phyloP scores from a whole-genome alignment of 108 stramenopile genomes.

The Cyclotella sp. region DNA sequence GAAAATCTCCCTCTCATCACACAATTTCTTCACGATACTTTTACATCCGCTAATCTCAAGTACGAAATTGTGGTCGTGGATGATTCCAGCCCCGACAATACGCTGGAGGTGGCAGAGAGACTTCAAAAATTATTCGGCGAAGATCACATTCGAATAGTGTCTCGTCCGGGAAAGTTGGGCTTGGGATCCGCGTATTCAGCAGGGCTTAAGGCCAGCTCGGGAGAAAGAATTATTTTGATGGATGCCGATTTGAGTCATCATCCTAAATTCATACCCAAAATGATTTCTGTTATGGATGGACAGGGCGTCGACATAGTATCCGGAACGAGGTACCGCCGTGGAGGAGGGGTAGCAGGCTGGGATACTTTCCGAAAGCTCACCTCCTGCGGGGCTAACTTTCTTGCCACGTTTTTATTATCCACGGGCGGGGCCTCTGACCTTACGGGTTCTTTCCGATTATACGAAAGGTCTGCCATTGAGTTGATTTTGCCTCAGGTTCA shows the following conservation, averaged over 20 bases:
- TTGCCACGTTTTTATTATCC: slow-evolving; percentile 92
- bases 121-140: slow-evolving; percentile 88
- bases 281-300: slow-evolving; percentile 79
- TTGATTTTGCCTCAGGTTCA: slow-evolving; percentile 84
- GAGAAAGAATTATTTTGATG: slow-evolving; percentile 94
- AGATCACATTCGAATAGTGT: slow-evolving; percentile 79
- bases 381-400: slow-evolving; percentile 94
- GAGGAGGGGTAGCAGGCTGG: slow-evolving; percentile 97
- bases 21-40: slow-evolving; percentile 85
- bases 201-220: slow-evolving; percentile 82
- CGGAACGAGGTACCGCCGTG: slow-evolving; percentile 90
- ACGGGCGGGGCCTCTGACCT: slow-evolving; percentile 92
- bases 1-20: slow-evolving; percentile 97
- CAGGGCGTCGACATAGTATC: slow-evolving; percentile 90
- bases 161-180: slow-evolving; percentile 94
- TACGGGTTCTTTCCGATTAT: slow-evolving; percentile 96
- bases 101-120: slow-evolving; percentile 89
- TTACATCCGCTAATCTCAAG: slow-evolving; percentile 65
- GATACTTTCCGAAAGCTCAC: slow-evolving; percentile 92
- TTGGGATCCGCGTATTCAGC: slow-evolving; percentile 96
- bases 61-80: slow-evolving; percentile 97
- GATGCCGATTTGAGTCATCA: slow-evolving; percentile 99
- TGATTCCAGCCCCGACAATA: slow-evolving; percentile 95
- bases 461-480: slow-evolving; percentile 88
- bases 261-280: slow-evolving; percentile 94